Percentiles rank a stretch among this genome's conserved stretches.
These are phyloP conservation scores for Solanum ossicruentum DNA, from an alignment of 257 asterid species.

Conservation along the genomic window DNA sequence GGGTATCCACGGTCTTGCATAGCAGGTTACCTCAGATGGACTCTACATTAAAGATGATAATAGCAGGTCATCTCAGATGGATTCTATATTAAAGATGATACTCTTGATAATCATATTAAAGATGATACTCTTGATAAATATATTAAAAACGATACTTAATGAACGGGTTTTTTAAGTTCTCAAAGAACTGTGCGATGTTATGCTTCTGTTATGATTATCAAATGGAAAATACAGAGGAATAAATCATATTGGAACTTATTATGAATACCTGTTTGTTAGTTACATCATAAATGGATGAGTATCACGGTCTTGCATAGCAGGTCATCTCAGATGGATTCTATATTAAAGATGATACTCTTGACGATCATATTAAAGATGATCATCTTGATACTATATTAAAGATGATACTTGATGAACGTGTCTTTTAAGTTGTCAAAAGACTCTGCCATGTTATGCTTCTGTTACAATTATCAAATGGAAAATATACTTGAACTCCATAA, in stretches of 20 bases:
- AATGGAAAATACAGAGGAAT: neutral
- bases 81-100: neutral
- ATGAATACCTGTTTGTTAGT: neutral
- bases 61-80: neutral
- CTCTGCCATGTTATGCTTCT: neutral
- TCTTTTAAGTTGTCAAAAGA: neutral
- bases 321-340: neutral
- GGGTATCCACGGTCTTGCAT: neutral
- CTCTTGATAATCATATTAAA: neutral
- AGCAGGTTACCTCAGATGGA: neutral
- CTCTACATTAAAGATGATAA: neutral
- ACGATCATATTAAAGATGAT: neutral
- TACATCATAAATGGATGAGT: neutral
- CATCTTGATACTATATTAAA: neutral
- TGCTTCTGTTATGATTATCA: neutral
- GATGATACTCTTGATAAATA: neutral
- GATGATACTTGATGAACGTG: neutral
- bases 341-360: neutral
- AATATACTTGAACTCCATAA: neutral
- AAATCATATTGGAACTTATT: neutral
- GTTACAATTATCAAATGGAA: neutral
- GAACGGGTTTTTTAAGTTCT: neutral
- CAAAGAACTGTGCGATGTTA: neutral
- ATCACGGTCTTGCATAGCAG: neutral
- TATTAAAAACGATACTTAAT: neutral